A percentile compares a stretch with the other conserved stretches of the same genome.
Evolutionary conservation across 2,329 filamentous ascomycete species (phyloP).

Genomic region (Fusarium musae): DNA sequence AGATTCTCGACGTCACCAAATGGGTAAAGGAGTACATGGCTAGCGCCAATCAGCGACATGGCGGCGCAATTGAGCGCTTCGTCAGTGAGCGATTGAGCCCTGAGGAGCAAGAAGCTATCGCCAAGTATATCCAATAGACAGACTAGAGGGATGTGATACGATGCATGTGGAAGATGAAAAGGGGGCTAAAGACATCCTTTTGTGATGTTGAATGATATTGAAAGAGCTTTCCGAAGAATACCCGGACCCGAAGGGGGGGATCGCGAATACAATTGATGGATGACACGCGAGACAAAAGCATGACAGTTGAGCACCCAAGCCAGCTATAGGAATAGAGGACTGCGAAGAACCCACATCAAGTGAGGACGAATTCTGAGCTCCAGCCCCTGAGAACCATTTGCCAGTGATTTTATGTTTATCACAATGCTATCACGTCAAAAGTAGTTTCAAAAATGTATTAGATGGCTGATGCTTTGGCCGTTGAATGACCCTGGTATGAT

Average conservation of each 20-base stretch:
- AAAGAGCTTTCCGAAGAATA: conserved; percentile 30
- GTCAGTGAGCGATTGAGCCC: conserved; percentile 76
- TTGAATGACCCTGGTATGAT: not conserved
- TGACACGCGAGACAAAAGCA: not conserved
- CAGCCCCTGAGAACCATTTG: not conserved
- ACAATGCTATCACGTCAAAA: not conserved
- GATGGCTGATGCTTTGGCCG: not conserved
- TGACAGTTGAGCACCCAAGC: not conserved
- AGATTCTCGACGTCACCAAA: conserved; percentile 81
- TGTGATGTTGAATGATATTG: not conserved
- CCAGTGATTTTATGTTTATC: not conserved
- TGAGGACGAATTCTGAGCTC: not conserved
- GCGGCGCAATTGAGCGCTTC: conserved; percentile 76
- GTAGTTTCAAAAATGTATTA: not conserved
- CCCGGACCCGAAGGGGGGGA: conserved; percentile 14
- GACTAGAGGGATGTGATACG: not conserved
- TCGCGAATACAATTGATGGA: conserved; percentile 17
- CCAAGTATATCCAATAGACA: conserved; percentile 59
- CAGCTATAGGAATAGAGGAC: conserved; percentile 12
- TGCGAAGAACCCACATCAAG: not conserved
- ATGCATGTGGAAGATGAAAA: conserved; percentile 8
- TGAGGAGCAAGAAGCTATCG: conserved; percentile 66
- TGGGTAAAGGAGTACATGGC: conserved; percentile 87
- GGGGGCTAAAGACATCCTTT: not conserved
- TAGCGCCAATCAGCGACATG: conserved; percentile 78